A percentile compares a stretch with the other conserved stretches of the same genome.
Conservation (phyloP, 495 filamentous ascomycete genomes). For the Sphaerosporella brunnea region DNA sequence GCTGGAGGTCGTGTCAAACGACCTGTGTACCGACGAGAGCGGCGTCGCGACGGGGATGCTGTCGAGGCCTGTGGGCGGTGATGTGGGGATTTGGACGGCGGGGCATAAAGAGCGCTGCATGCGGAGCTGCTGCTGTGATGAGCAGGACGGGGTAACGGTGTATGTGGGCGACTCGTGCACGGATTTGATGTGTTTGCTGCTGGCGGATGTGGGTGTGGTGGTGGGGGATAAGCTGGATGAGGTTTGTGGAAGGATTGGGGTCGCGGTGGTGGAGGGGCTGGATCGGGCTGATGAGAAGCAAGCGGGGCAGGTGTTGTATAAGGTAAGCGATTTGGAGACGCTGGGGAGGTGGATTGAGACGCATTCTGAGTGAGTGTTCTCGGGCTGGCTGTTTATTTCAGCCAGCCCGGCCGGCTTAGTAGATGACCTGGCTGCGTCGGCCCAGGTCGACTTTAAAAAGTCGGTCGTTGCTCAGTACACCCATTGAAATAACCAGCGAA, state of each 20-base stretch:
- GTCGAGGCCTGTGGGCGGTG: neutral
- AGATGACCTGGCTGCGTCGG: no score
- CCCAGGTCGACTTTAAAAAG: no score
- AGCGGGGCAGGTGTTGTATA: neutral
- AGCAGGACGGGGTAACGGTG: constrained; percentile 7
- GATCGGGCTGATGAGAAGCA: neutral
- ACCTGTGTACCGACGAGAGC: constrained; percentile 7
- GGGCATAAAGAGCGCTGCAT: constrained; percentile 16
- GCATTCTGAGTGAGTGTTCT: no score
- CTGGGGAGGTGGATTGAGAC: neutral
- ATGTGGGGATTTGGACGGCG: constrained; percentile 18
- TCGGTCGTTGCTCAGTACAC: no score
- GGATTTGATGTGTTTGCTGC: constrained; percentile 21
- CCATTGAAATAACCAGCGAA: no score
- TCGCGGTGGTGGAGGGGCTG: neutral
- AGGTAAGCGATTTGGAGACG: neutral
- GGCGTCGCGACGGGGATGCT: constrained; percentile 8
- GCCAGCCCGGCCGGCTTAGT: no score
- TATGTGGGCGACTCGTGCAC: constrained; percentile 26
- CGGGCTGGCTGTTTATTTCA: no score
- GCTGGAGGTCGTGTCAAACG: constrained; percentile 15
- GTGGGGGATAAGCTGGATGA: constrained; percentile 15
- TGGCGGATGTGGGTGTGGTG: constrained; percentile 24
- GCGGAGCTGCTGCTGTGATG: constrained; percentile 5
- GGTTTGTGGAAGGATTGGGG: constrained; percentile 11